phyloP scores from a whole-genome alignment of 2,329 filamentous ascomycete genomes.

The Amauroascus niger region DNA sequence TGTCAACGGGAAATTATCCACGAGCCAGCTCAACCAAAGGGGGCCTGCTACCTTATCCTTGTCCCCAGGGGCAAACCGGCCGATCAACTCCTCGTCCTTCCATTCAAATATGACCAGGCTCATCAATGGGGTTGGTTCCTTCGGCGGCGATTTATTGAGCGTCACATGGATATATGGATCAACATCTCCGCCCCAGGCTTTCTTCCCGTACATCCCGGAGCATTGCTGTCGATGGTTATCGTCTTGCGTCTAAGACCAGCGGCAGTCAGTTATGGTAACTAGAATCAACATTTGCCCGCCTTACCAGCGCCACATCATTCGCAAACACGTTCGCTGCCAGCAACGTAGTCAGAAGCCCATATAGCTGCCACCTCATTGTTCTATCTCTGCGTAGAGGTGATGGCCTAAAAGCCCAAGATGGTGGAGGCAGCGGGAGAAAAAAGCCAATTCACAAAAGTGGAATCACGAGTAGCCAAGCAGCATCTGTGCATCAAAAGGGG shows the following conservation, averaged over 20 bases:
- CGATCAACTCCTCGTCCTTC: slow-evolving; percentile 72
- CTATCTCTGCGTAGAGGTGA: neutral
- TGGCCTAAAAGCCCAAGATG: neutral
- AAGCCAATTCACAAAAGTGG: neutral
- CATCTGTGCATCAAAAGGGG: neutral
- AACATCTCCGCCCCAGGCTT: slow-evolving; percentile 74
- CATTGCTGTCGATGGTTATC: slow-evolving; percentile 74
- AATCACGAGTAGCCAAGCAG: neutral
- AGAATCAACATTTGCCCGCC: slow-evolving; percentile 9
- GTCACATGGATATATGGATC: slow-evolving; percentile 85
- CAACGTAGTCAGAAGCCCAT: slow-evolving; percentile 30
- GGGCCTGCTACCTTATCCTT: slow-evolving; percentile 44
- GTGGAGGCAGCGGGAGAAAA: neutral
- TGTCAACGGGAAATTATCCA: neutral
- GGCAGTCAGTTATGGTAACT: slow-evolving; percentile 2
- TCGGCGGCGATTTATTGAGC: slow-evolving; percentile 54
- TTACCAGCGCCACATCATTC: slow-evolving; percentile 40
- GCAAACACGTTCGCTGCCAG: slow-evolving; percentile 33
- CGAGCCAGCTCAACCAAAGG: neutral
- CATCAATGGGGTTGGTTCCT: slow-evolving; percentile 61
- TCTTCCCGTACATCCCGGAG: slow-evolving; percentile 86
- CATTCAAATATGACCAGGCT: slow-evolving; percentile 92
- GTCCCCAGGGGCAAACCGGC: slow-evolving; percentile 51
- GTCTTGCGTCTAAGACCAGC: slow-evolving; percentile 55
- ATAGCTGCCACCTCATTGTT: slow-evolving; percentile 35